Evolutionary conservation across 495 filamentous ascomycete genomes (phyloP), one percentile per base, ranked within the genome.

Genomic region (Bryoglossum gracile): DNA sequence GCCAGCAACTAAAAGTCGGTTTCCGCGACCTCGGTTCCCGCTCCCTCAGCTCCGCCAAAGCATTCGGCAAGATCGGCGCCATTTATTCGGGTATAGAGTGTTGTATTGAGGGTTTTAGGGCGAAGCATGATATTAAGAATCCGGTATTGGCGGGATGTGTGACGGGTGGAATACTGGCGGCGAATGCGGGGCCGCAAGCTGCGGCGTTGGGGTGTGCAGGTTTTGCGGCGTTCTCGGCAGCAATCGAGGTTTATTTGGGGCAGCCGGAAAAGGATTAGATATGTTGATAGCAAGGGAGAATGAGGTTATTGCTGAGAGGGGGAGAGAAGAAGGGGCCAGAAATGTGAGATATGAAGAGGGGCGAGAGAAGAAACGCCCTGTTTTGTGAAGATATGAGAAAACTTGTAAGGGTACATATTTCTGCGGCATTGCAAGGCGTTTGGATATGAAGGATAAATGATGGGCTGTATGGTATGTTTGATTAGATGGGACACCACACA

Each of bases 71-170:
- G 36, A 83, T 98, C 36, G 92, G 92, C 41, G 85, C 88, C 0
- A 75, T 97, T 8, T 98, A 91, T 68, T 73, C 78, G 13, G 94
- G 92, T 18, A 94, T 90, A 10, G 92, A 98, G 70, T 98, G 92
- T 70, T 87, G 84, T 44, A 90, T 98, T 52, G 94, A 97, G 63
- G 90, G 88, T 0, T 74, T 85, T 50, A 75, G 92, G 8, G 92
- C 92, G 2, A 95, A 94, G 72, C 95, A 95, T 65, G 92, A 97
- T 66, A 63, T 97, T 33, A 81, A 72, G 46, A 98, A 98, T 70
- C 87, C 89, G 25, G 78, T 91, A 5, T 76, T 82, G 6, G 87
- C 90, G 2, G 92, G 92, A 0, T 97, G 94, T 65, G 66, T 96
- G 17, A 97, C 92, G 5, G 92, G 92, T 9, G 92, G 89, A 13